Percentiles rank a stretch among this genome's conserved stretches.
These are phyloP conservation scores for Retiboletus flavoniger DNA, from an alignment of 1,284 basidiomycete genomes.

Conservation along the genomic window DNA sequence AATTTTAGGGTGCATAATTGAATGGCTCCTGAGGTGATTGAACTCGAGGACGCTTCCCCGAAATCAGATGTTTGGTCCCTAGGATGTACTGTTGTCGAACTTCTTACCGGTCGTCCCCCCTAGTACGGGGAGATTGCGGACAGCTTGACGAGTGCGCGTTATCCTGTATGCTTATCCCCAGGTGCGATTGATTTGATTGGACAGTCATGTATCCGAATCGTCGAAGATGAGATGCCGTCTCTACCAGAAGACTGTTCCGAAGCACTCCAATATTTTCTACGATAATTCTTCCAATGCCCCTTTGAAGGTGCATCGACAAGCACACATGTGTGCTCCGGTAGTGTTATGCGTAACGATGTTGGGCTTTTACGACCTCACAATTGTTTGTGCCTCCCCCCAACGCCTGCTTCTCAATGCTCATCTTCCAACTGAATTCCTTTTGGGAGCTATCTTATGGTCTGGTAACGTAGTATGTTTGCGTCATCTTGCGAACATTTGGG, in stretches of 20 bases:
- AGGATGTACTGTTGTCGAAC: constrained; percentile 90
- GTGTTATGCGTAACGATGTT: constrained; percentile 7
- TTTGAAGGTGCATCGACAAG: too few species aligned
- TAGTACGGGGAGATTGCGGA: constrained; percentile 85
- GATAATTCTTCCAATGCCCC: too few species aligned
- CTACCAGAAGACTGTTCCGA: constrained; percentile 77
- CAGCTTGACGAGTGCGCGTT: constrained; percentile 72
- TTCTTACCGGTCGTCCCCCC: constrained; percentile 90
- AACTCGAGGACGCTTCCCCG: constrained; percentile 70
- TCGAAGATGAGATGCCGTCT: constrained; percentile 87
- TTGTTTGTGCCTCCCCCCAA: not conserved
- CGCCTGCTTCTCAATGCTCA: too few species aligned
- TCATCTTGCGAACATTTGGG: constrained; percentile 12
- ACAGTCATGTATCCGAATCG: constrained; percentile 93
- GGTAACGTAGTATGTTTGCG: constrained; percentile 20
- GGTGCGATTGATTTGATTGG: constrained; percentile 14
- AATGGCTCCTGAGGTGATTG: constrained; percentile 97
- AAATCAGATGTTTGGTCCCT: constrained; percentile 91
- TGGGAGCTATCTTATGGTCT: constrained; percentile 19
- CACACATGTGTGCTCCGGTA: constrained; percentile 46
- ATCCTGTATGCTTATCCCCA: constrained; percentile 4
- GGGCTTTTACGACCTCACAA: not conserved
- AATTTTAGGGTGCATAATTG: constrained; percentile 97
- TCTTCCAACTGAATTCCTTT: not conserved
- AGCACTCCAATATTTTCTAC: constrained; percentile 75